phyloP scores from a whole-genome alignment of 257 asterid species.

The Salvia miltiorrhiza region DNA sequence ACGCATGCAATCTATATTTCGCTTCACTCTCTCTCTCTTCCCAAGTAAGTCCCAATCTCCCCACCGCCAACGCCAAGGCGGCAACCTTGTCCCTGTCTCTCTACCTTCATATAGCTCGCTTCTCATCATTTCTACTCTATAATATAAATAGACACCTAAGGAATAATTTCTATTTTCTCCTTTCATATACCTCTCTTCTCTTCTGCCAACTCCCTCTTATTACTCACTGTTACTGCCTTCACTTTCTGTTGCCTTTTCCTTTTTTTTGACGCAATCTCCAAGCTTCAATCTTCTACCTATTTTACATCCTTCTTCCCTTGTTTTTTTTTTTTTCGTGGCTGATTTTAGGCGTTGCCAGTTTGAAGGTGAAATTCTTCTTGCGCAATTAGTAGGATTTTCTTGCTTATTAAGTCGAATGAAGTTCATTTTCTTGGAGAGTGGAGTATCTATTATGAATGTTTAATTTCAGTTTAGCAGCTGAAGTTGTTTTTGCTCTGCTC shows the following conservation, averaged over 20 bases:
- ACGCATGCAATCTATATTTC: constrained; percentile 29
- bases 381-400: background rate
- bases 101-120: background rate
- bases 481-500: background rate
- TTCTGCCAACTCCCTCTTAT: constrained; percentile 8
- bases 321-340: background rate
- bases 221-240: background rate
- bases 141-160: background rate
- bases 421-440: background rate
- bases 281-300: background rate
- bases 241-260: background rate
- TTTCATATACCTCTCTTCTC: background rate
- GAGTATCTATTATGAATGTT: background rate
- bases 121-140: background rate
- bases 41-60: too few species aligned
- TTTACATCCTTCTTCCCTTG: background rate
- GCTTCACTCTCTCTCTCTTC: background rate
- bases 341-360: background rate
- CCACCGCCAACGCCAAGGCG: constrained; percentile 9
- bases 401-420: background rate
- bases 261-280: background rate
- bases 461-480: background rate
- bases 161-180: background rate
- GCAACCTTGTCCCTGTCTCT: background rate
- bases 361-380: background rate